Conservation (phyloP, 208 protist species). For the Leptomonas seymouri region DNA sequence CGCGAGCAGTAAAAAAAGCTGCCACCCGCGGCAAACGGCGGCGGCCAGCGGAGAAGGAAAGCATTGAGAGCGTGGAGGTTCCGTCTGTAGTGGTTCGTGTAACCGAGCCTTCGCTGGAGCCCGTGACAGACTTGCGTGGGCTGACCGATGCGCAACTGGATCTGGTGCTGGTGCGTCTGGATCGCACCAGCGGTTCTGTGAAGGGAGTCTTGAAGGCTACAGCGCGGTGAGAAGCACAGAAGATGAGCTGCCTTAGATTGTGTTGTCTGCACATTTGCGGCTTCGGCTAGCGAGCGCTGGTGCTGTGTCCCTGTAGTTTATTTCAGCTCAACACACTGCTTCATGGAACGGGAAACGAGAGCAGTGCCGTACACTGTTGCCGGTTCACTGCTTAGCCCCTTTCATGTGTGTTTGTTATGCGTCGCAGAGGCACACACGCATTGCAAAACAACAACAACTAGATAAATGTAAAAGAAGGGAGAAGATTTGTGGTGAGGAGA, state of each 20-base stretch:
- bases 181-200: constrained; percentile 36
- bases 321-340: too few species aligned
- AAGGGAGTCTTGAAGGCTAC: constrained; percentile 21
- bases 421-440: too few species aligned
- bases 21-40: constrained; percentile 9
- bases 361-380: too few species aligned
- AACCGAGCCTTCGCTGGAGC: constrained; percentile 11
- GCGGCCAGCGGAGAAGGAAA: constrained; percentile 6
- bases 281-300: too few species aligned
- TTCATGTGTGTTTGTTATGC: too few species aligned
- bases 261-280: background rate
- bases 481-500: too few species aligned
- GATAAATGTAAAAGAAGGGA: too few species aligned
- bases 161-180: constrained; percentile 35
- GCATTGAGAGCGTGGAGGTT: background rate
- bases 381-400: too few species aligned
- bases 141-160: constrained; percentile 38
- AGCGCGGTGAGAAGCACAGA: background rate
- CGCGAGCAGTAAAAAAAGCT: background rate
- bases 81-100: constrained; percentile 4
- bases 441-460: too few species aligned
- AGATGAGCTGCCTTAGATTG: background rate
- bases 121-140: constrained; percentile 14
- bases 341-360: too few species aligned
- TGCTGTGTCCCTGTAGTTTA: too few species aligned